phyloP scores from a whole-genome alignment of 78 protist genomes.

The slime mould (Dictyostelium discoideum) region DNA sequence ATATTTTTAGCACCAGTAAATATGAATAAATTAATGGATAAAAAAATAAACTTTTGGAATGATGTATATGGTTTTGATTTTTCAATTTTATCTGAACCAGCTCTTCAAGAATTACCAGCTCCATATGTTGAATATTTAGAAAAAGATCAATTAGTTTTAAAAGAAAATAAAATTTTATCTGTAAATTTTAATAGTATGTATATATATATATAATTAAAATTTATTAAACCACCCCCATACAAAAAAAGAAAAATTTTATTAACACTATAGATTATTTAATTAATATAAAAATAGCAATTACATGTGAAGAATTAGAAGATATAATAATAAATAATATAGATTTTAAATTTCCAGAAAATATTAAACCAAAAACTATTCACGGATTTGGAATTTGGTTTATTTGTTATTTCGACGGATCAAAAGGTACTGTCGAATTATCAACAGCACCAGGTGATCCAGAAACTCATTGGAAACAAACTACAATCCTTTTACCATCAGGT shows the following conservation, averaged over 20 bases:
- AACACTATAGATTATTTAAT: too few relatives aligned
- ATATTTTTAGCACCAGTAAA: conserved; percentile 58
- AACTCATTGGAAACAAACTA: conserved; percentile 87
- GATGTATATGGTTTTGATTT: conserved; percentile 81
- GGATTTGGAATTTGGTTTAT: conserved; percentile 82
- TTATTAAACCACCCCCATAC: too few relatives aligned
- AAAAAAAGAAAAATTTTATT: background rate
- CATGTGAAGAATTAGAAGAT: conserved; percentile 28
- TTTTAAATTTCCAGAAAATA: conserved; percentile 5
- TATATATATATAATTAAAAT: background rate
- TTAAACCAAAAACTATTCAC: conserved; percentile 47
- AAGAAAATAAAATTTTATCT: conserved; percentile 2
- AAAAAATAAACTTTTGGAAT: conserved; percentile 69
- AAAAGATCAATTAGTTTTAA: background rate
- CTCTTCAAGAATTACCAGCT: conserved; percentile 11
- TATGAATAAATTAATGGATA: conserved; percentile 3
- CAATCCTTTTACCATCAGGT: conserved; percentile 28
- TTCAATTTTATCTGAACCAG: conserved; percentile 31
- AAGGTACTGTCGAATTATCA: background rate
- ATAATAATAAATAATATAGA: conserved; percentile 16
- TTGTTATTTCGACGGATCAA: conserved; percentile 60
- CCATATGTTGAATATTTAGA: conserved; percentile 48
- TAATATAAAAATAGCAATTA: background rate
- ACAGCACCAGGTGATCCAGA: conserved; percentile 81
- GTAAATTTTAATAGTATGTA: conserved; percentile 49